Conservation (phyloP, 2,329 filamentous ascomycete genomes). For the Colletotrichum liaoningense region DNA sequence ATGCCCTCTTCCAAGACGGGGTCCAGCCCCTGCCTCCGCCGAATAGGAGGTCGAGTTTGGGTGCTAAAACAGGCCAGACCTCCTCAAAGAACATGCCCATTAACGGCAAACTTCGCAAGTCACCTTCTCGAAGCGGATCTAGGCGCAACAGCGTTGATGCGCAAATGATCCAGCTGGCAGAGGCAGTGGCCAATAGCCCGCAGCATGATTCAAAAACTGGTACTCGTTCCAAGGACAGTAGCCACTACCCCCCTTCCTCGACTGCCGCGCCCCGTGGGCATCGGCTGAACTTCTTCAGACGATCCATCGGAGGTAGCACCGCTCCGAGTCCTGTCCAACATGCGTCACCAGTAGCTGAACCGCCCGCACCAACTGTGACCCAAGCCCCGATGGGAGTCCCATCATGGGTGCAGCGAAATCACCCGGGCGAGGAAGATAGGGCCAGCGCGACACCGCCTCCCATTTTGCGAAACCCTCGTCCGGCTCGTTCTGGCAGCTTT, state of each 20-base stretch:
- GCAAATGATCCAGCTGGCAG: slow-evolving; percentile 40
- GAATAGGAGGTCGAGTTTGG: slow-evolving; percentile 64
- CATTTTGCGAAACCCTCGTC: slow-evolving; percentile 58
- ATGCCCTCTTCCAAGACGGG: slow-evolving; percentile 49
- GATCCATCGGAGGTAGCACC: slow-evolving; percentile 55
- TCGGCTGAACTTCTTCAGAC: slow-evolving; percentile 64
- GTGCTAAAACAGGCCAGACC: slow-evolving; percentile 55
- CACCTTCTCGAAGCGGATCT: slow-evolving; percentile 38
- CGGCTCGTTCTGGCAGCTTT: slow-evolving; percentile 32
- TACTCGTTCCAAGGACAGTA: slow-evolving; percentile 38
- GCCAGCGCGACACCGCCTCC: slow-evolving; percentile 66
- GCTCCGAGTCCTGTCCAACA: slow-evolving; percentile 35
- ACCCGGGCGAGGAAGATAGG: slow-evolving; percentile 53
- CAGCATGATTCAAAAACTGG: slow-evolving; percentile 44
- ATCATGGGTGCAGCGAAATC: slow-evolving; percentile 51
- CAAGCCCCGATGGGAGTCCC: slow-evolving; percentile 49
- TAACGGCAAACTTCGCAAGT: slow-evolving; percentile 41
- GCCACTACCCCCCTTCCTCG: slow-evolving; percentile 62
- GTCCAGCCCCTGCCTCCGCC: slow-evolving; percentile 59
- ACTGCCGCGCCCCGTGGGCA: slow-evolving; percentile 56
- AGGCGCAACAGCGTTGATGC: slow-evolving; percentile 47
- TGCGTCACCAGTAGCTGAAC: slow-evolving; percentile 36
- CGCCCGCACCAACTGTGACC: slow-evolving; percentile 30
- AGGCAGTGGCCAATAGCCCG: slow-evolving; percentile 37
- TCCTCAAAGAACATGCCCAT: slow-evolving; percentile 38